Base-by-base conservation (phyloP, 164 flowering plant genomes). In the Paratinospora sagittata region DNA sequence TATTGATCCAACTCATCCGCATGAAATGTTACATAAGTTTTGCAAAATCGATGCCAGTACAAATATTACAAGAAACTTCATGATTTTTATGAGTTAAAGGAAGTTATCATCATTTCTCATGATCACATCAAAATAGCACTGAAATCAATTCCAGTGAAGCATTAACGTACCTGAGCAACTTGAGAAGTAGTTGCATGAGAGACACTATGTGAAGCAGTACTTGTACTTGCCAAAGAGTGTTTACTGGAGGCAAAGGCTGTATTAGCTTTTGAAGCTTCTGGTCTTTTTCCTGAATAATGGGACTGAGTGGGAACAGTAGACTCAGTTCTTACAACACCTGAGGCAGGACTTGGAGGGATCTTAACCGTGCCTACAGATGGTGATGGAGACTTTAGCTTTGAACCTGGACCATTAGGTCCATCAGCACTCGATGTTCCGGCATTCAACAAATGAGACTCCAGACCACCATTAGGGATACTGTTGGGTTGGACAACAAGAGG, bases 401-500 rank as follows among this genome's bases (percentile, higher is more conserved):
- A 33, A 71, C 81, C 83, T 62, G 75, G 74, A 26, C 84, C 87
- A 71, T 72, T 76, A 72, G 81, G 55, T 72, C 86, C 72, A 76
- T 63, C 77, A 30, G 70, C 67, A 77, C 73, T 70, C 39, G 86
- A 63, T 26, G 74, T 45, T 41, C 73, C 80, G 66, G 68, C 65
- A 76, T 71, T 83, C 45, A 75, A 70, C 60, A 82, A 26, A 16
- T 71, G 76, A 19, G 84, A 66, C 2, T 83, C 89, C 41, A 70
- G 63, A 19, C 83, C 72, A 74, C 69, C 72, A 81, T 72, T 85
- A 45, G 84, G 72, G 24, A 69, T n/a, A 23, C 73, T 65, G 67
- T 88, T 66, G 47, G 88, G 72, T 70, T 85, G 96, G 67, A 82
- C 79, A 75, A 80, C 72, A 70, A 78, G 33, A 1, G 95, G 91